Evolutionary conservation across 176 grass and related monocot genomes (phyloP), one percentile per base, ranked within the genome.

Genomic region (Typha latifolia): DNA sequence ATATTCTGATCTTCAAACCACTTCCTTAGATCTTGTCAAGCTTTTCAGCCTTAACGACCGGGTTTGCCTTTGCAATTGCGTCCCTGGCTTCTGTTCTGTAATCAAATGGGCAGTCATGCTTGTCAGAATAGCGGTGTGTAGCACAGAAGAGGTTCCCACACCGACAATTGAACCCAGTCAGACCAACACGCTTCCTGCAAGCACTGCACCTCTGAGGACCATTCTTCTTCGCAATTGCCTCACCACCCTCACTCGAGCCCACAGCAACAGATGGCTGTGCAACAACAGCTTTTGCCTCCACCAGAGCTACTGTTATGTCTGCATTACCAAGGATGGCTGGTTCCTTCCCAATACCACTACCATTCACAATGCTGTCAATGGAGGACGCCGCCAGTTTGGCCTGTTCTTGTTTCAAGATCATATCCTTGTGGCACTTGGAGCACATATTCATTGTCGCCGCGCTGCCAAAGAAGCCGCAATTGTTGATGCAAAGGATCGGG

Each of bases 51-150:
- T 93, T 97, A 49, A 97, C 88, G 3, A 97, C 83, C 1, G 94
- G 94, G 56, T 97, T 97, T 14, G 94, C 94, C 81, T 97, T 97
- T 22, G 94, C 85, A 75, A 97, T 97, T 12, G 88, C 85, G 69
- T 89, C 85, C 83, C 82, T 87, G 21, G 78, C 94, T 0, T 83
- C 94, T 2, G 80, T 85, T 26, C 94, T 85, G 51, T 97, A 97
- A 61, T 97, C 89, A 0, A 90, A 97, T 56, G 79, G 74, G 80
- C 94, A 97, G 52, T 93, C 79, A 4, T 97, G 94, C 83, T 97
- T 89, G 64, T 97, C 89, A 0, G 89, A 90, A 48, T 97, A 97
- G 32, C 94, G 89, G 76, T 97, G 94, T 12, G 34, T 29, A 1
- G 80, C 26, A 22, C 94, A 97, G 34, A 82, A 97, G 32, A 90